Conservation (phyloP, 306 rosid genomes). For the Prunus fruticosa region DNA sequence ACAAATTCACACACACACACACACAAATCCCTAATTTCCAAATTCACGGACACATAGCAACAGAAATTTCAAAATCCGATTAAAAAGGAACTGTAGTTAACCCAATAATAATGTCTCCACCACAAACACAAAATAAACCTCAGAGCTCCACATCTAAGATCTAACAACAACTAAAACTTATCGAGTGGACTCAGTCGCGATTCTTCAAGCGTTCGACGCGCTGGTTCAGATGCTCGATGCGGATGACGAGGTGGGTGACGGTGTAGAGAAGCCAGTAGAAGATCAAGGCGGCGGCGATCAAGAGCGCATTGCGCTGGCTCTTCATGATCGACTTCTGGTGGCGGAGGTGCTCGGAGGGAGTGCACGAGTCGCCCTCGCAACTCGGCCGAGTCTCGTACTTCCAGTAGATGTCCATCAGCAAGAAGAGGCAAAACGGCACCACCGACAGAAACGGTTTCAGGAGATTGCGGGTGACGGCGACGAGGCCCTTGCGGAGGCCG, state of each 20-base stretch:
- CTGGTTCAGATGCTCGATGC: conserved; percentile 82
- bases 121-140: not conserved
- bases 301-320: conserved; percentile 96
- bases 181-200: conserved; percentile 50
- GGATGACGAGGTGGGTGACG: conserved; percentile 72
- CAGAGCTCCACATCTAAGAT: not conserved
- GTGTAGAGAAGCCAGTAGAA: conserved; percentile 97
- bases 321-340: conserved; percentile 98
- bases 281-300: conserved; percentile 76
- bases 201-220: conserved; percentile 79
- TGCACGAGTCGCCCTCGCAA: conserved; percentile 76
- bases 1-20: not conserved
- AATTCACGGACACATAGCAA: not conserved
- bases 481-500: conserved; percentile 80
- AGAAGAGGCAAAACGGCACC: conserved; percentile 88
- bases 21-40: not conserved
- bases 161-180: not conserved
- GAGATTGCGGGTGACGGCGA: conserved; percentile 80
- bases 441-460: conserved; percentile 95
- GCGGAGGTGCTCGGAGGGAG: conserved; percentile 77
- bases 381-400: conserved; percentile 78
- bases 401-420: conserved; percentile 95
- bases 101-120: not conserved
- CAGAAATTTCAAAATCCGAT: not conserved
- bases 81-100: not conserved